phyloP scores from a whole-genome alignment of 1,139 yeast genomes.

The Yamadazyma triangularis region DNA sequence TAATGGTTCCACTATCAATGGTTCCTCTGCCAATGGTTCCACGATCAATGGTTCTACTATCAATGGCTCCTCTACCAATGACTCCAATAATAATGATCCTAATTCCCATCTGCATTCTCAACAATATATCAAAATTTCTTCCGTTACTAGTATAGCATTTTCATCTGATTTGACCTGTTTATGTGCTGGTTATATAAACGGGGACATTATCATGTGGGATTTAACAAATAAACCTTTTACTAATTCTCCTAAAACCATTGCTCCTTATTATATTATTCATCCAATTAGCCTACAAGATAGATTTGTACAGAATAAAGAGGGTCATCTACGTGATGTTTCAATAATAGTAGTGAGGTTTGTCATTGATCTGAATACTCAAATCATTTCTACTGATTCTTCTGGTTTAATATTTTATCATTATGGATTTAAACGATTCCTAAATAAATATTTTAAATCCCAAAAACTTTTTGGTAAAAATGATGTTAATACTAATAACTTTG shows the following conservation, averaged over 20 bases:
- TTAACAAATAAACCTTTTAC: constrained; percentile 8
- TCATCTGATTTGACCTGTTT: constrained; percentile 29
- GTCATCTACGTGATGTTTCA: constrained; percentile 47
- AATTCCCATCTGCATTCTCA: constrained; percentile 8
- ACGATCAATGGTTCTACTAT: constrained; percentile 27
- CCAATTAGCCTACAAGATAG: constrained; percentile 27
- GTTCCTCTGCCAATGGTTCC: no score
- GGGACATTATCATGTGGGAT: constrained; percentile 29
- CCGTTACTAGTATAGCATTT: constrained; percentile 42
- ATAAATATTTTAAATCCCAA: constrained; percentile 44
- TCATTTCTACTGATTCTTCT: constrained; percentile 54
- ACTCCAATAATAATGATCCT: constrained; percentile 4
- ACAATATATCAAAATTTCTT: constrained; percentile 10
- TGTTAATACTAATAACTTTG: constrained; percentile 15
- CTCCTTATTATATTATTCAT: constrained; percentile 17
- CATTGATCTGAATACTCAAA: constrained; percentile 51
- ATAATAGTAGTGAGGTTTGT: constrained; percentile 51
- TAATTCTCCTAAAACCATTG: constrained; percentile 2
- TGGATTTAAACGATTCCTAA: constrained; percentile 51
- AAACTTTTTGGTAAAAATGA: constrained; percentile 51
- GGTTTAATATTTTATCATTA: constrained; percentile 62
- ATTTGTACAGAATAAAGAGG: constrained; percentile 32
- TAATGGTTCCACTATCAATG: constrained; percentile 6
- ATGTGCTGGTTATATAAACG: constrained; percentile 32
- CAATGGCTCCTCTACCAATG: neutral